Conservation (phyloP, 2,329 filamentous ascomycete species). For the Cryphonectria naterciae region DNA sequence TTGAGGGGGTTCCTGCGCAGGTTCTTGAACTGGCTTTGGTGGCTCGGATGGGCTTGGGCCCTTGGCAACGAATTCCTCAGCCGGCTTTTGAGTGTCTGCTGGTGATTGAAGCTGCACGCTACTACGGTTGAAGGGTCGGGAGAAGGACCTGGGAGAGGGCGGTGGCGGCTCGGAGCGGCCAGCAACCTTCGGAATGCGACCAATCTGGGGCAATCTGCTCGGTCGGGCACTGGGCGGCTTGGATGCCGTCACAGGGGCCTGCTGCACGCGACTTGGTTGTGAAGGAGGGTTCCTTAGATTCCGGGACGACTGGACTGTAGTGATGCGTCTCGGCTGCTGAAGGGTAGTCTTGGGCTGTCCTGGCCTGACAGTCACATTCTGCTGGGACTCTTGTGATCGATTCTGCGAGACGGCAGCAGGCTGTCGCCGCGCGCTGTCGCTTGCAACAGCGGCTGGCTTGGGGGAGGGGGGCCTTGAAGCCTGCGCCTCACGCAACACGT, state of each 20-base stretch:
- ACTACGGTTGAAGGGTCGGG: conserved; percentile 72
- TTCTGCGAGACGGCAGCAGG: conserved; percentile 7
- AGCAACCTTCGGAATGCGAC: conserved; percentile 82
- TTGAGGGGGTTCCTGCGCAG: conserved; percentile 41
- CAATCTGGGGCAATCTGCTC: conserved; percentile 77
- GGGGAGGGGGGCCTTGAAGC: conserved; percentile 35
- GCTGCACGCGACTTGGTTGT: conserved; percentile 11
- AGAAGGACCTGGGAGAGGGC: conserved; percentile 74
- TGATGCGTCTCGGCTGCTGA: conserved; percentile 14
- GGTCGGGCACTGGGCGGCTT: conserved; percentile 42
- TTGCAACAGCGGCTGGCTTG: conserved; percentile 20
- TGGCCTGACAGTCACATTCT: neutral
- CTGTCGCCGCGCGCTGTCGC: neutral
- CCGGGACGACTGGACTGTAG: conserved; percentile 4
- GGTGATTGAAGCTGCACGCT: conserved; percentile 48
- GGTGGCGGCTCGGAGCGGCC: conserved; percentile 67
- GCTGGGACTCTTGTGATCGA: neutral
- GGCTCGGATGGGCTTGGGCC: conserved; percentile 51
- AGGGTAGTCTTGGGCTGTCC: neutral
- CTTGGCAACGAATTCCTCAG: conserved; percentile 51
- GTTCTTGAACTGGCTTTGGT: conserved; percentile 42
- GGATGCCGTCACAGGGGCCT: neutral
- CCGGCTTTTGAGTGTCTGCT: conserved; percentile 34
- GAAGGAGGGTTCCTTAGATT: conserved; percentile 13
- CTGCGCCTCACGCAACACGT: conserved; percentile 56